phyloP scores from a whole-genome alignment of 495 filamentous ascomycete species.

The Neurospora cerealis region DNA sequence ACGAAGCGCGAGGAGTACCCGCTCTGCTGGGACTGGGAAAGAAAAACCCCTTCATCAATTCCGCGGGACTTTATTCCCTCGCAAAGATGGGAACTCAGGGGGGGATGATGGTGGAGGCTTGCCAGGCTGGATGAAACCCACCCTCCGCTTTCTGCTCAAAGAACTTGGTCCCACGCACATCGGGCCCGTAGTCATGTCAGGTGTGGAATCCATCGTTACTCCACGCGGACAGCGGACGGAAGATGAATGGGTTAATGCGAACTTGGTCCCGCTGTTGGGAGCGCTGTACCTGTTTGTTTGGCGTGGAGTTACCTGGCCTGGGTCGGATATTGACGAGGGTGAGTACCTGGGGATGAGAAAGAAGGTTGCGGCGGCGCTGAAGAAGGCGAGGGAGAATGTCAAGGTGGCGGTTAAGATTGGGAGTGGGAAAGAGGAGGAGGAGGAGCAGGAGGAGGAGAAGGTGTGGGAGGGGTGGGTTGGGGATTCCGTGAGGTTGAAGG shows the following conservation, averaged over 20 bases:
- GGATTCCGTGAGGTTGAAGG: slow-evolving; percentile 28
- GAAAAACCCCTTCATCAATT: slow-evolving; percentile 29
- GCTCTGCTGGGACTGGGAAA: neutral
- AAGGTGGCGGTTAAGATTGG: slow-evolving; percentile 18
- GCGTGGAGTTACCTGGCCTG: slow-evolving; percentile 28
- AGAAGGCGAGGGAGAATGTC: slow-evolving; percentile 23
- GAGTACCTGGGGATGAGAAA: slow-evolving; percentile 30
- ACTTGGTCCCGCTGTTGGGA: slow-evolving; percentile 47
- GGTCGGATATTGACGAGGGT: slow-evolving; percentile 25
- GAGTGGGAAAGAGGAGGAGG: slow-evolving; percentile 18
- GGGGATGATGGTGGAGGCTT: slow-evolving; percentile 22
- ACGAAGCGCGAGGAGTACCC: neutral
- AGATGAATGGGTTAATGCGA: slow-evolving; percentile 44
- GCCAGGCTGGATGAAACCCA: slow-evolving; percentile 57
- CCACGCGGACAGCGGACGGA: slow-evolving; percentile 25
- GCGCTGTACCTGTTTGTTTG: slow-evolving; percentile 57
- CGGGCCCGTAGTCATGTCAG: slow-evolving; percentile 34
- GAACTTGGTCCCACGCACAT: slow-evolving; percentile 24
- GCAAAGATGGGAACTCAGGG: slow-evolving; percentile 9
- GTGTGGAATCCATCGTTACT: slow-evolving; percentile 31
- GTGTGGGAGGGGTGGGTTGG: slow-evolving; percentile 36
- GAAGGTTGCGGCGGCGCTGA: slow-evolving; percentile 28
- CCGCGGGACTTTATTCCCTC: neutral
- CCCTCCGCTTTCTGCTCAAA: slow-evolving; percentile 52
- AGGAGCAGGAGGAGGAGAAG: slow-evolving; percentile 27